Conservation (phyloP, 108 stramenopile species). For the Thalassiosira profunda region DNA sequence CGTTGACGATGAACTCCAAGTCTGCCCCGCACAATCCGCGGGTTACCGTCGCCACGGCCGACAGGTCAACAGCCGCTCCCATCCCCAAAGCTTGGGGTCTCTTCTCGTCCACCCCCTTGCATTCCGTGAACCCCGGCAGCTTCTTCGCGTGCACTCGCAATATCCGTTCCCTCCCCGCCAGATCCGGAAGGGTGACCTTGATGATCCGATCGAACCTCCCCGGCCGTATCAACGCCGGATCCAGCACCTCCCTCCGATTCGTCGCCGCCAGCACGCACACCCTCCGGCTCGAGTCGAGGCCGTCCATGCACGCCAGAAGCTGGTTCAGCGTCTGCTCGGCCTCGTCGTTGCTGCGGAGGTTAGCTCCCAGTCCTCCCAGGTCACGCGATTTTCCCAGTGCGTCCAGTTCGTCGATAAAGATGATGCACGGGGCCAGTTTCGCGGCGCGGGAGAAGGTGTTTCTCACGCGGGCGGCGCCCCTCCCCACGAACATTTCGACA, state of each 20-base stretch:
- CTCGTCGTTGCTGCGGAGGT: slow-evolving; percentile 74
- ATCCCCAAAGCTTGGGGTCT: slow-evolving; percentile 61
- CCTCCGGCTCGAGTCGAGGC: slow-evolving; percentile 69
- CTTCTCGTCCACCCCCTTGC: slow-evolving; percentile 61
- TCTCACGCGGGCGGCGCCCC: slow-evolving; percentile 93
- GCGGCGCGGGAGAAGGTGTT: slow-evolving; percentile 79
- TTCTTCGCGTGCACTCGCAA: slow-evolving; percentile 89
- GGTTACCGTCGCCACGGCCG: slow-evolving; percentile 77
- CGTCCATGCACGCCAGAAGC: slow-evolving; percentile 89
- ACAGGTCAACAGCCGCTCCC: slow-evolving; percentile 64
- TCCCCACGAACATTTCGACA: slow-evolving; percentile 91
- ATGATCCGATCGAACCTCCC: slow-evolving; percentile 97
- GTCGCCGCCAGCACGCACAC: slow-evolving; percentile 92
- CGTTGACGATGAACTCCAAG: slow-evolving; percentile 95
- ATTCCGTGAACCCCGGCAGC: slow-evolving; percentile 79
- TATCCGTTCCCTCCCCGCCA: slow-evolving; percentile 79
- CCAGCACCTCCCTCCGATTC: slow-evolving; percentile 85
- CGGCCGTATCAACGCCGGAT: slow-evolving; percentile 91
- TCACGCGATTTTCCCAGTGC: slow-evolving; percentile 86
- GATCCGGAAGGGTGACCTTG: slow-evolving; percentile 81
- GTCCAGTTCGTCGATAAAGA: slow-evolving; percentile 93
- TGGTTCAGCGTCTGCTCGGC: slow-evolving; percentile 94
- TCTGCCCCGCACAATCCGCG: slow-evolving; percentile 94
- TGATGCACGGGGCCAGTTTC: slow-evolving; percentile 76
- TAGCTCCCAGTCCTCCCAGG: slow-evolving; percentile 52